Conservation (phyloP, 495 filamentous ascomycete genomes). For the Daldinia loculata region DNA sequence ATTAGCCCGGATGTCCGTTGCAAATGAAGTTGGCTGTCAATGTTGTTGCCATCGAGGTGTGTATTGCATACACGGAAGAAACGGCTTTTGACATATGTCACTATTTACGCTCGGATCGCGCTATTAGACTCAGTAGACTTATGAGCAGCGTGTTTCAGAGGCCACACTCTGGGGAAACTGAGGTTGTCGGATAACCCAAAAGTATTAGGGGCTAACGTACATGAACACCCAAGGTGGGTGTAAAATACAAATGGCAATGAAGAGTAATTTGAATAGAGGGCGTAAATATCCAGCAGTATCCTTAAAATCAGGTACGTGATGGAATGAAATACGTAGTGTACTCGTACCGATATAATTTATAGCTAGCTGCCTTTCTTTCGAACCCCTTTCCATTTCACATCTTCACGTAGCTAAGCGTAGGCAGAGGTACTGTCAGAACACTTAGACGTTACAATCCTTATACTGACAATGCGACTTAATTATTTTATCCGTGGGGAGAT, state of each 20-base stretch:
- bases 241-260: background rate
- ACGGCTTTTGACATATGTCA: background rate
- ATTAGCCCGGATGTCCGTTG: conserved; percentile 33
- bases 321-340: no score
- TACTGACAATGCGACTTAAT: background rate
- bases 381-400: no score
- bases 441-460: background rate
- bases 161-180: conserved; percentile 6
- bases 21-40: conserved; percentile 13
- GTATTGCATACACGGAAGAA: conserved; percentile 10
- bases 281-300: background rate
- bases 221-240: background rate
- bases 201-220: background rate
- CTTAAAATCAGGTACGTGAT: no score
- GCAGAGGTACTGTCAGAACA: background rate
- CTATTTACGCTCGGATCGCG: background rate
- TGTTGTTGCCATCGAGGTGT: background rate
- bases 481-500: background rate
- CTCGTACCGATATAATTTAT: no score
- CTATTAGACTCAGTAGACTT: conserved; percentile 10
- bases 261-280: background rate
- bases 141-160: conserved; percentile 24
- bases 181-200: conserved; percentile 19
- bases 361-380: no score
- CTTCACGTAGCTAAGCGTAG: background rate